Conservation (phyloP, 2,329 filamentous ascomycete genomes). For the Phaeosphaeriaceae sp. region DNA sequence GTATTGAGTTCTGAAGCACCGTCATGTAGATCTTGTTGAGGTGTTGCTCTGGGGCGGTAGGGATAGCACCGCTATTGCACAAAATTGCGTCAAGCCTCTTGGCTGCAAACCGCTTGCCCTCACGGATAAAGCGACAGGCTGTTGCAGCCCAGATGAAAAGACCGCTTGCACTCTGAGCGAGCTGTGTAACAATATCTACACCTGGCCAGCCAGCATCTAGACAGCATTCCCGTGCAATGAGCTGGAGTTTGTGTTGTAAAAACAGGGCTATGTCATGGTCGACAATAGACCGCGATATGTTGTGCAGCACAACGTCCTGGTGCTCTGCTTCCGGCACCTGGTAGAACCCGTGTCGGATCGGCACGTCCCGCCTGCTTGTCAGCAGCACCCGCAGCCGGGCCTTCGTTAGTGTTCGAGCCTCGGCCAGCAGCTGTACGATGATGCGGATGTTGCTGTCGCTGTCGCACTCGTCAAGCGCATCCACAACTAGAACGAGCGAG, state of each 20-base stretch:
- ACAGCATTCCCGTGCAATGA: constrained; percentile 1
- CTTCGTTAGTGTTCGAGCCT: too few relatives aligned
- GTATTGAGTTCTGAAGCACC: neutral
- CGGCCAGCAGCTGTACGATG: constrained; percentile 20
- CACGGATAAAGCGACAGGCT: constrained; percentile 27
- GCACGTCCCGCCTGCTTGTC: constrained; percentile 19
- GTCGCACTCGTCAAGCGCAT: constrained; percentile 46
- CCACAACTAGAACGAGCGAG: constrained; percentile 16
- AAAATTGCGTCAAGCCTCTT: constrained; percentile 1
- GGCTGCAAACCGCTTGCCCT: constrained; percentile 4
- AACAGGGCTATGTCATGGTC: constrained; percentile 23
- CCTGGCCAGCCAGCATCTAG: constrained; percentile 21
- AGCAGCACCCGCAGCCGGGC: too few relatives aligned
- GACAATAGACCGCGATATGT: constrained; percentile 14
- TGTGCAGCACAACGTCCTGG: constrained; percentile 21
- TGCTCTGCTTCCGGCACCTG: constrained; percentile 9
- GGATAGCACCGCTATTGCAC: neutral
- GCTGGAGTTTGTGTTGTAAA: constrained; percentile 12
- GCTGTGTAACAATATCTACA: constrained; percentile 16
- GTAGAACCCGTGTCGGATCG: constrained; percentile 16
- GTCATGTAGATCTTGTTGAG: constrained; percentile 4
- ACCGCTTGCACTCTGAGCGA: constrained; percentile 35
- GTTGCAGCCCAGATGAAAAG: constrained; percentile 48
- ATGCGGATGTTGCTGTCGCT: constrained; percentile 13
- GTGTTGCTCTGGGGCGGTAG: neutral